Conservation (phyloP, 306 rosid genomes). For the Acacia confusa region DNA sequence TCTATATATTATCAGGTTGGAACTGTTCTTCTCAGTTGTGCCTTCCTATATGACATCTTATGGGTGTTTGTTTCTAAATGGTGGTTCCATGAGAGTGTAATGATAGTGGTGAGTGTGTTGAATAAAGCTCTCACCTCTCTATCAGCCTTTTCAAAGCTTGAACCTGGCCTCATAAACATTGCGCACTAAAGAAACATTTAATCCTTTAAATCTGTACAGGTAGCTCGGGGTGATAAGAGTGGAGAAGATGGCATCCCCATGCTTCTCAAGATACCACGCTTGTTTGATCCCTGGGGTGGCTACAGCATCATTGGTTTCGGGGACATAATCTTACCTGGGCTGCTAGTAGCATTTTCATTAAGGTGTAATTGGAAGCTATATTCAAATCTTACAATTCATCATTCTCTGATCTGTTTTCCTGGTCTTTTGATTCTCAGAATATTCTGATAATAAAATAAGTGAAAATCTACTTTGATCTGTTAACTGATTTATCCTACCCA, state of each 20-base stretch:
- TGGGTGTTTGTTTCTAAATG: conserved; percentile 96
- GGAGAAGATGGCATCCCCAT: conserved; percentile 99
- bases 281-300: conserved; percentile 99
- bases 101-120: conserved; percentile 90
- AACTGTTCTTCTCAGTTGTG: conserved; percentile 95
- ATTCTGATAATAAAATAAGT: background rate
- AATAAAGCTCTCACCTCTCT: conserved; percentile 6
- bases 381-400: conserved; percentile 13
- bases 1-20: conserved; percentile 70
- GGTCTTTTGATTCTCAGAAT: background rate
- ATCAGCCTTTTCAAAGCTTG: conserved; percentile 22
- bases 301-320: conserved; percentile 97
- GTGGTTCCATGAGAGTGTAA: conserved; percentile 99
- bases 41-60: conserved; percentile 90
- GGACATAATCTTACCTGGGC: conserved; percentile 95
- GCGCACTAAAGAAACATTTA: background rate
- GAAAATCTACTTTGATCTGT: background rate
- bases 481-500: conserved; percentile 28
- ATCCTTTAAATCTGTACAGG: conserved; percentile 51
- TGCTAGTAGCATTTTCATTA: conserved; percentile 88
- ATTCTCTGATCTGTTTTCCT: background rate
- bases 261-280: conserved; percentile 94
- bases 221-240: conserved; percentile 96
- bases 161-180: conserved; percentile 8
- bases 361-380: conserved; percentile 56